Percentiles rank a stretch among this genome's conserved stretches.
Evolutionary conservation across 768 basidiomycete species (phyloP).

Genomic region (Xerocomus brunneocitrinus): DNA sequence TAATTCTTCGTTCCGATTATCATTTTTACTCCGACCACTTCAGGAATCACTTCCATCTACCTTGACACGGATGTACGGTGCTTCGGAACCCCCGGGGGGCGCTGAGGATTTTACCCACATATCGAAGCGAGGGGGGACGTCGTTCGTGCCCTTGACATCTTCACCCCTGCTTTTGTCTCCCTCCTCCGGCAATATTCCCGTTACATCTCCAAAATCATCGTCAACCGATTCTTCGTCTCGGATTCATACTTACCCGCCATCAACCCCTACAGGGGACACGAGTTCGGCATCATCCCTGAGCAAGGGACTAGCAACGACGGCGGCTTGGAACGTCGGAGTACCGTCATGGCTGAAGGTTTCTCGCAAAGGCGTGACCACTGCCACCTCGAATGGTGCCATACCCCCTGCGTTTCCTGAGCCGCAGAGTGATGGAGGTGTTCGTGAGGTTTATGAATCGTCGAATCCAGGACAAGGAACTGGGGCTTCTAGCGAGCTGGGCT

Average conservation of each 20-base stretch:
- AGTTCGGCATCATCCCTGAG: conserved; percentile 34
- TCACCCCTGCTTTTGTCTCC: conserved; percentile 29
- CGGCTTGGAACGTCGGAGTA: conserved; percentile 59
- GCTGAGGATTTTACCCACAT: conserved; percentile 72
- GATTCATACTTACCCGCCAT: conserved; percentile 82
- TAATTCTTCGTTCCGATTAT: conserved; percentile 54
- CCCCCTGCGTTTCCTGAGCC: conserved; percentile 16
- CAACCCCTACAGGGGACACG: conserved; percentile 49
- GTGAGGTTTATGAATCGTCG: conserved; percentile 48
- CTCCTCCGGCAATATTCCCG: conserved; percentile 7
- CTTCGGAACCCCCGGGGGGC: conserved; percentile 34
- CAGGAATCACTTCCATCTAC: conserved; percentile 48
- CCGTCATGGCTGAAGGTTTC: conserved; percentile 65
- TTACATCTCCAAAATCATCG: conserved; percentile 7
- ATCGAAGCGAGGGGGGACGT: conserved; percentile 47
- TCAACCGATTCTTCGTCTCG: conserved; percentile 27
- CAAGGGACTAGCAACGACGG: conserved; percentile 38
- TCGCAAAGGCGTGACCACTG: conserved; percentile 37
- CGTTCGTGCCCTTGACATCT: conserved; percentile 59
- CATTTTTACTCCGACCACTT: conserved; percentile 64
- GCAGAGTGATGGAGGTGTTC: conserved; percentile 38
- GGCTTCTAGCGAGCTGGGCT: conserved; percentile 57
- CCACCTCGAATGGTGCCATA: conserved; percentile 26
- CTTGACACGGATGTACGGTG: conserved; percentile 28
- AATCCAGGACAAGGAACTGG: conserved; percentile 21